These are phyloP conservation scores for Plasmodium vivax DNA, from an alignment of 169 alveolate genomes.

Conservation along the genomic window DNA sequence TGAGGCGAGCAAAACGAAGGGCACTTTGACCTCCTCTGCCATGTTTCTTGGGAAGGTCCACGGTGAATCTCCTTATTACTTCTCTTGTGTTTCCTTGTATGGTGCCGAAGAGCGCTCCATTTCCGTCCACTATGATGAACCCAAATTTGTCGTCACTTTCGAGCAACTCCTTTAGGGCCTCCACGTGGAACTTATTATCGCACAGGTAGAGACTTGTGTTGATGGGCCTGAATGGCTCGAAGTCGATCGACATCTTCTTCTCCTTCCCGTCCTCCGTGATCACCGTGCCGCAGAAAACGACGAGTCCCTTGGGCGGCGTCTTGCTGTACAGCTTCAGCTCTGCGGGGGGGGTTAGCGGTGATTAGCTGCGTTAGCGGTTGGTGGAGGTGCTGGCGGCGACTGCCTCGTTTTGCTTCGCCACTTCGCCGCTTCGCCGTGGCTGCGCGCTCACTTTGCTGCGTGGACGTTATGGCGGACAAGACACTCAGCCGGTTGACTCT, in stretches of 20 bases:
- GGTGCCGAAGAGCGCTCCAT: slow-evolving; percentile 97
- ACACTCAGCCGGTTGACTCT: slow-evolving; percentile 98
- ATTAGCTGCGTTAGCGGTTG: neutral
- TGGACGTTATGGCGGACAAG: slow-evolving; percentile 97
- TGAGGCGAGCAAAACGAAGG: slow-evolving; percentile 99
- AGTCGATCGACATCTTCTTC: slow-evolving; percentile 95
- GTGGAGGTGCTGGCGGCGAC: neutral
- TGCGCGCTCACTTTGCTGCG: slow-evolving; percentile 93
- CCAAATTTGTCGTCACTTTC: slow-evolving; percentile 98
- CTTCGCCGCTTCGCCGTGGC: neutral
- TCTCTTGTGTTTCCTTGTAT: slow-evolving; percentile 95
- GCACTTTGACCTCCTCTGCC: slow-evolving; percentile 99
- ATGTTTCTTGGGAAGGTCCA: slow-evolving; percentile 98
- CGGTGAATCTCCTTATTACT: slow-evolving; percentile 94
- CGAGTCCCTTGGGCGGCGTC: slow-evolving; percentile 98
- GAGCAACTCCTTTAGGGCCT: slow-evolving; percentile 88
- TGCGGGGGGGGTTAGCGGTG: slow-evolving; percentile 1
- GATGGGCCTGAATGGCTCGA: slow-evolving; percentile 99
- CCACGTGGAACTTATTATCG: slow-evolving; percentile 97
- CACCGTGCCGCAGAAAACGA: slow-evolving; percentile 97
- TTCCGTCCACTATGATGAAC: slow-evolving; percentile 98
- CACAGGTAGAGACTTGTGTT: slow-evolving; percentile 97
- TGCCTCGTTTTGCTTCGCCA: neutral
- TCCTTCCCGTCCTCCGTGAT: slow-evolving; percentile 97
- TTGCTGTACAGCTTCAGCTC: slow-evolving; percentile 94